Conservation (phyloP, 768 basidiomycete species). For the Pleurotus citrinopileatus region DNA sequence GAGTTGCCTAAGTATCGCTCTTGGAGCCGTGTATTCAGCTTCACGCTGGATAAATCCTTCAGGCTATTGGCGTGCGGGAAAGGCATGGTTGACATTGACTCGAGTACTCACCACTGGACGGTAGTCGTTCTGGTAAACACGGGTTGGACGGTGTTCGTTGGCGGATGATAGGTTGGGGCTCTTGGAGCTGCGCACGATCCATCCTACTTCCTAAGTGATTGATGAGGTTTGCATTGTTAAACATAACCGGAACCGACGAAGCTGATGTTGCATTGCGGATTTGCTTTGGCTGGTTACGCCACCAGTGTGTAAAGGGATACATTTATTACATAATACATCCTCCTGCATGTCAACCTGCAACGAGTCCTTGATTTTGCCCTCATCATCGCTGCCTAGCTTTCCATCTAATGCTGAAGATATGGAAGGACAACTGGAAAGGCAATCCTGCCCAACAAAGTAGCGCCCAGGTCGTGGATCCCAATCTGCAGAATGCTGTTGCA, state of each 20-base stretch:
- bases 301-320: constrained; percentile 6
- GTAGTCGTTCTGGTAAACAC: constrained; percentile 69
- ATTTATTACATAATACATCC: not conserved
- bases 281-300: too few relatives aligned
- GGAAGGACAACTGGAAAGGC: constrained; percentile 48
- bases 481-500: constrained; percentile 21
- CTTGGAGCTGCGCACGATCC: too few relatives aligned
- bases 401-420: constrained; percentile 53
- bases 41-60: constrained; percentile 72
- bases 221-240: constrained; percentile 52
- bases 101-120: constrained; percentile 52
- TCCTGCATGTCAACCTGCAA: not conserved
- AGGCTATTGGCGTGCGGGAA: constrained; percentile 20
- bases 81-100: constrained; percentile 13
- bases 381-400: constrained; percentile 2
- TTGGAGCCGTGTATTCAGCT: constrained; percentile 56
- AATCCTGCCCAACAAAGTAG: constrained; percentile 11
- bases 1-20: constrained; percentile 53
- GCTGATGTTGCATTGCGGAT: too few relatives aligned
- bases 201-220: constrained; percentile 30
- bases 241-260: too few relatives aligned
- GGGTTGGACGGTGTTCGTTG: constrained; percentile 35
- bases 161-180: constrained; percentile 15
- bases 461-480: constrained; percentile 21
- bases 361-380: not conserved